phyloP scores from a whole-genome alignment of 352 stramenopile genomes.

The Phytophthora cajani region DNA sequence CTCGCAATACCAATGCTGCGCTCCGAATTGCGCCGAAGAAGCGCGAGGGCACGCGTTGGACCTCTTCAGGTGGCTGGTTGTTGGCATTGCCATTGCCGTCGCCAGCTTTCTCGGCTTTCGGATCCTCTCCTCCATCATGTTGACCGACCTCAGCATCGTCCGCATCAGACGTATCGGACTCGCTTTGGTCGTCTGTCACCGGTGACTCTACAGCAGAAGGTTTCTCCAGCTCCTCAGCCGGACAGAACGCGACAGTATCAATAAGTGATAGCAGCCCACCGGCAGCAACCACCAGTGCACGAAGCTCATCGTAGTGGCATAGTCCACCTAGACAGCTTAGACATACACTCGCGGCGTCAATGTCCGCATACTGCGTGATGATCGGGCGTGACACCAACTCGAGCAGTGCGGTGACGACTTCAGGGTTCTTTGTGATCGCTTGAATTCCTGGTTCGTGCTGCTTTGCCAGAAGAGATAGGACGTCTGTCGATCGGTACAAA shows the following conservation, averaged over 20 bases:
- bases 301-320: slow-evolving; percentile 67
- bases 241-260: slow-evolving; percentile 73
- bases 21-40: slow-evolving; percentile 64
- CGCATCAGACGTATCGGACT: slow-evolving; percentile 26
- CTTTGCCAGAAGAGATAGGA: slow-evolving; percentile 60
- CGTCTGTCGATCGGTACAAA: slow-evolving; percentile 74
- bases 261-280: slow-evolving; percentile 74
- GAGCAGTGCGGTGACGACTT: slow-evolving; percentile 65
- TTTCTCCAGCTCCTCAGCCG: slow-evolving; percentile 50
- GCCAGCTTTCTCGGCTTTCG: slow-evolving; percentile 3
- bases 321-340: slow-evolving; percentile 68
- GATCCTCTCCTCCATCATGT: slow-evolving; percentile 17
- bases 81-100: slow-evolving; percentile 14
- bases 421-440: slow-evolving; percentile 66
- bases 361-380: slow-evolving; percentile 64
- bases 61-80: slow-evolving; percentile 8
- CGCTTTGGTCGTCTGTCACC: slow-evolving; percentile 33
- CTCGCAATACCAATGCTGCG: slow-evolving; percentile 62
- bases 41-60: slow-evolving; percentile 42
- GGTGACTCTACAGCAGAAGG: slow-evolving; percentile 11
- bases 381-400: slow-evolving; percentile 61
- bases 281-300: slow-evolving; percentile 59
- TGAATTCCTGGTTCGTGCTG: slow-evolving; percentile 45
- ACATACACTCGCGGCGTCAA: slow-evolving; percentile 63
- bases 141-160: slow-evolving; percentile 8